Evolutionary conservation across 805 yeast species (phyloP).

Genomic region (Millerago galiae): DNA sequence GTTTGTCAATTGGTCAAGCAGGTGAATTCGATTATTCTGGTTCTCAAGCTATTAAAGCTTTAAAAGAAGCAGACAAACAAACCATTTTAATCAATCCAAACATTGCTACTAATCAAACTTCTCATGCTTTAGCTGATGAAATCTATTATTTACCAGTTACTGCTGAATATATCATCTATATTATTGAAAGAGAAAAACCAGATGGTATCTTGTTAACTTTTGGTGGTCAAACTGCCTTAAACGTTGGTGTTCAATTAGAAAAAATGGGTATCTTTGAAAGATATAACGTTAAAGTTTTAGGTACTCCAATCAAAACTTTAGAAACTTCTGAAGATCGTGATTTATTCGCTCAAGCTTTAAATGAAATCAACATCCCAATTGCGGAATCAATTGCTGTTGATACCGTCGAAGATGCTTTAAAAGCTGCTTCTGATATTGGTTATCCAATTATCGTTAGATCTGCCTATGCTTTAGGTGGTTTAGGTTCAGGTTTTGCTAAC

Average conservation of each 20-base stretch:
- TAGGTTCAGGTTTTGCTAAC: conserved; percentile 95
- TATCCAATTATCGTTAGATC: conserved; percentile 97
- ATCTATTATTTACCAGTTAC: conserved; percentile 95
- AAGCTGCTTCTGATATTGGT: conserved; percentile 84
- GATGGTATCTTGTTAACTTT: conserved; percentile 94
- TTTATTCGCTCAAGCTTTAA: conserved; percentile 87
- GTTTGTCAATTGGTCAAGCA: conserved; percentile 95
- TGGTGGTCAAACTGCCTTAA: conserved; percentile 98
- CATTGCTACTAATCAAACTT: conserved; percentile 95
- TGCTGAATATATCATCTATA: conserved; percentile 90
- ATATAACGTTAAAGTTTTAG: conserved; percentile 88
- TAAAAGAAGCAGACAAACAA: conserved; percentile 80
- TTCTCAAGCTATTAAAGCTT: conserved; percentile 94
- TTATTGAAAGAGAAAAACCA: conserved; percentile 93
- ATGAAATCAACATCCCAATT: conserved; percentile 91
- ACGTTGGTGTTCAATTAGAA: conserved; percentile 92
- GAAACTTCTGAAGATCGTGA: conserved; percentile 98
- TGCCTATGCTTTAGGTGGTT: conserved; percentile 95
- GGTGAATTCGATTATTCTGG: conserved; percentile 98
- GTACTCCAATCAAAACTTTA: conserved; percentile 94
- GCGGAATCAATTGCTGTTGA: conserved; percentile 97
- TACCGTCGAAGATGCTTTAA: conserved; percentile 84
- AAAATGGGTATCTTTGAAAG: conserved; percentile 91
- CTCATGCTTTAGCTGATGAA: conserved; percentile 92
- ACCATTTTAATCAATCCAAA: conserved; percentile 90